Base-by-base conservation (phyloP, 2,329 filamentous ascomycete species). In the Ascochyta rabiei region DNA sequence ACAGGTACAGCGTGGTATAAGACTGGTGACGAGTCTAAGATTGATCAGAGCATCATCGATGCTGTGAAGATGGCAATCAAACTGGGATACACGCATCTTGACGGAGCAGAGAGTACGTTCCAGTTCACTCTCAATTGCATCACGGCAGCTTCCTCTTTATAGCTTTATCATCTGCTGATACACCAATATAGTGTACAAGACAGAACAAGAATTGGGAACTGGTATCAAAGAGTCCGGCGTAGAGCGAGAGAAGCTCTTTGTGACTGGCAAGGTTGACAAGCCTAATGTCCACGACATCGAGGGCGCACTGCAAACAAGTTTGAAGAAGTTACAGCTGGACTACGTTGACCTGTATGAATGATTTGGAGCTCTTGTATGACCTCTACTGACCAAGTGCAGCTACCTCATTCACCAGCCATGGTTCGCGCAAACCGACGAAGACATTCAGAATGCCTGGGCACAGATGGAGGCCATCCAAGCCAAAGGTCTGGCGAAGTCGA, bases 11-110 rank as follows among this genome's bases (percentile, higher is more conserved):
- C 88, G 21, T 86, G 80, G 75, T 89, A 84, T 70, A 83, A 83
- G 62, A 70, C 70, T 4, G 75, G 76, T 2, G 75, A 80, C 8
- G 79, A 81, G 55, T 70, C 72, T 42, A 76, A 81, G 41, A 76
- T 87, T 37, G 86, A 90, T 61, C 76, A 85, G 51, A 78, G 80
- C 5, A 76, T 82, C 44, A 78, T 87, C 13, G 83, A 86, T 46
- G 74, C 77, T 0, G 77, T 82, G 39, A 83, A 88, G 52, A 81
- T 77, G 60, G 89, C 89, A 28, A 87, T 91, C 64, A 82, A 84
- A 49, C 74, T 84, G n/a, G 89, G 88, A 21, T 92, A 87, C 72
- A 81, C 81, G 53, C 89, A 93, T 67, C 80, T 93, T 3, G 90
- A 93, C 71, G 85, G 89, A 38, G 90, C 90, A 18, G 86, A 93